These are phyloP conservation scores for Serendipita sp. DNA, from an alignment of 768 basidiomycete species.

Conservation along the genomic window DNA sequence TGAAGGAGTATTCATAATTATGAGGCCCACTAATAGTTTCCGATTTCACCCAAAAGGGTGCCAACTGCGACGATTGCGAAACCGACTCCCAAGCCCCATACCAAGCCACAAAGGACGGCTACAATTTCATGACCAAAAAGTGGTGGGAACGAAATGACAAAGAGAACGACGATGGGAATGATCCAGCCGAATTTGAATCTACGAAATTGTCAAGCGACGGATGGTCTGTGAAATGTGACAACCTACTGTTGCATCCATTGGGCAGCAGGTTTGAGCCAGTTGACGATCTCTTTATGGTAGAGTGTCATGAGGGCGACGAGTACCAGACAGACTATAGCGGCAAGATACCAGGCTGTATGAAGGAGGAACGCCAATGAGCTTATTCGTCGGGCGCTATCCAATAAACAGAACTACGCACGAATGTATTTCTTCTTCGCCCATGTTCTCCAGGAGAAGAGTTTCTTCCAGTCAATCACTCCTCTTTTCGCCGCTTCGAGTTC, in stretches of 20 bases:
- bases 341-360: constrained; percentile 20
- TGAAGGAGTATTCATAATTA: not conserved
- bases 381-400: not conserved
- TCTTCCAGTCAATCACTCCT: constrained; percentile 13
- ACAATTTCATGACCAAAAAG: constrained; percentile 90
- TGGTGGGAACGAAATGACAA: constrained; percentile 77
- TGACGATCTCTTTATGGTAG: constrained; percentile 57
- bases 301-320: constrained; percentile 39
- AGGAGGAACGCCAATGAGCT: not conserved
- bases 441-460: constrained; percentile 11
- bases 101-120: constrained; percentile 72
- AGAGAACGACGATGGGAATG: constrained; percentile 67
- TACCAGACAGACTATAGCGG: constrained; percentile 30
- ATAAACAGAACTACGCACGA: constrained; percentile 8
- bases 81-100: constrained; percentile 79
- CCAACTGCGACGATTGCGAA: constrained; percentile 68
- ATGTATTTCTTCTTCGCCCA: constrained; percentile 14
- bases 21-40: constrained; percentile 62
- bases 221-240: not conserved
- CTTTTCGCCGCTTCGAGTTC: constrained; percentile 11
- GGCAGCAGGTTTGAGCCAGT: constrained; percentile 50
- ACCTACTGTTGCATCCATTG: constrained; percentile 46
- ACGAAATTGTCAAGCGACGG: constrained; percentile 18
- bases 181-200: constrained; percentile 50
- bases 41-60: constrained; percentile 73